Evolutionary conservation across 2,329 filamentous ascomycete genomes (phyloP), one percentile per base, ranked within the genome.

Genomic region (Talaromyces islandicus): DNA sequence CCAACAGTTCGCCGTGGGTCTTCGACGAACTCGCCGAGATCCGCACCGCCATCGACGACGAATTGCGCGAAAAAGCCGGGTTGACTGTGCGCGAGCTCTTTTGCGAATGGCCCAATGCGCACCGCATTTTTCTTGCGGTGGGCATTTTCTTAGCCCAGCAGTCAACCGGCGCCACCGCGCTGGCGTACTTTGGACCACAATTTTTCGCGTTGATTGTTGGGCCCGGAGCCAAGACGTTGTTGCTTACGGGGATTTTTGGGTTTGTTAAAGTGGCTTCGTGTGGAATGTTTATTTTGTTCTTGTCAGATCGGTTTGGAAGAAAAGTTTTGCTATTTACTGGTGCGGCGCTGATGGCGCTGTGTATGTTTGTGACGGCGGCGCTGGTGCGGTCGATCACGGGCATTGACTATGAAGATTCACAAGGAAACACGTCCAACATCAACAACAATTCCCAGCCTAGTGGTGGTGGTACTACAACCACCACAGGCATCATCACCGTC

Each of bases 121-220:
- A 73, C 56, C 75, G 78, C 1, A 68, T 81, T 2, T 62, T 75
- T 30, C 73, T 78, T 3, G 80, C 76, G 0, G 75, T 78, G 50
- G 73, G 75, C 0, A 70, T 83, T 53, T 83, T 84, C 65, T 74
- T 78, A 1, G 78, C 79, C 0, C 81, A 83, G 63, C 80, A 83
- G 61, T 79, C 81, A 3, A 84, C 81, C 1, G 81, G 81, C 1
- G 80, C 81, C 6, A 83, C 81, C 0, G 81, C 82, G 0, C 77
- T 83, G 64, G 81, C 81, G 12, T 83, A 83, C 68, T 83, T 82
- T 58, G 80, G 79, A 0, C 81, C 81, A 5, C 81, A 84, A 64
- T 83, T 82, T 68, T 83, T 84, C 67, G 76, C 77, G 21, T 70
- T 82, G 0, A 74, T 83, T 7, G 79, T 82, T 14, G 79, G 79